Conservation (phyloP, 176 grass and related monocot genomes). For the Hyparrhenia diplandra region DNA sequence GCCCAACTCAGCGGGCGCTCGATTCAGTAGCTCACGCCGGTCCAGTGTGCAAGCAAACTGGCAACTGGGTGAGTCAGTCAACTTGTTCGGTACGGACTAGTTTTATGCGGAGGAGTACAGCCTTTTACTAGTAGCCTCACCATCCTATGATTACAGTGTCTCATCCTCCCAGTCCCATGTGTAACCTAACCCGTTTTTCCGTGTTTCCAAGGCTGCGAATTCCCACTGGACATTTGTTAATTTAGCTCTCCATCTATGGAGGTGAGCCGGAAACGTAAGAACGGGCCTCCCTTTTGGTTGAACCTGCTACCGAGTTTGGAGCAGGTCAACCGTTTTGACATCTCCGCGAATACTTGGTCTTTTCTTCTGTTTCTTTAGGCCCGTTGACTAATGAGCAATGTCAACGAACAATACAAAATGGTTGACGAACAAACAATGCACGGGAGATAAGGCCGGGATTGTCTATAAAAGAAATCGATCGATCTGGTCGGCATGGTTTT, state of each 20-base stretch:
- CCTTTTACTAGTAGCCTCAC: background rate
- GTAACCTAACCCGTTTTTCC: background rate
- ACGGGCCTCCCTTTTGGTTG: constrained; percentile 4
- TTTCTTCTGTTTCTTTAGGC: background rate
- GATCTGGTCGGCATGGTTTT: background rate
- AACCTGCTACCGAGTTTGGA: constrained; percentile 3
- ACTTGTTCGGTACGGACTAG: constrained; percentile 25
- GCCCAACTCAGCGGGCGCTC: no score
- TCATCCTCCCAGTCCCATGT: background rate
- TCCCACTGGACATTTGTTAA: background rate
- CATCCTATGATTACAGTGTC: constrained; percentile 17
- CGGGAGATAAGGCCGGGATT: background rate
- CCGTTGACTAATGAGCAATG: background rate
- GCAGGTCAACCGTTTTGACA: constrained; percentile 28
- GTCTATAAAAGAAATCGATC: background rate
- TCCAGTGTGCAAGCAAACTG: background rate
- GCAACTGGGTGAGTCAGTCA: constrained; percentile 9
- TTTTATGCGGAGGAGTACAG: background rate
- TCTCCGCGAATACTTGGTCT: background rate
- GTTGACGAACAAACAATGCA: constrained; percentile 2
- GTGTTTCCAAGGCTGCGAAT: background rate
- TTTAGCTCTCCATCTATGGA: background rate
- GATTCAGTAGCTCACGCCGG: background rate
- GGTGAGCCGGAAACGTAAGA: background rate
- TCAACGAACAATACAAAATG: background rate